Base-by-base conservation (phyloP, 495 filamentous ascomycete genomes). In the Saxophila tyrrhenica region DNA sequence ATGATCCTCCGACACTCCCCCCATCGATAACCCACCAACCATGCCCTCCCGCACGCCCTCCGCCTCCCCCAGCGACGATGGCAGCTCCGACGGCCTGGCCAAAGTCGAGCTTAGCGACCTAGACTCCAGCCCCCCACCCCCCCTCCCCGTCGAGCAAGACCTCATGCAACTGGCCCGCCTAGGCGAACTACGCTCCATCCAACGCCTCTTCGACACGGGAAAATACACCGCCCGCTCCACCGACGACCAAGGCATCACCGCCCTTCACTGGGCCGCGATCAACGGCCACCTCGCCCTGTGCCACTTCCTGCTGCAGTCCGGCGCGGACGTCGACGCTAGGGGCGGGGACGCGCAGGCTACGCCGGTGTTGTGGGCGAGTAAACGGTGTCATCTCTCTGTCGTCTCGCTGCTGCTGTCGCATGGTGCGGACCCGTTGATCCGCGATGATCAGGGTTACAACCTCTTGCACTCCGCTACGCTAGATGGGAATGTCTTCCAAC, bases 231-330 rank as follows among this genome's bases (percentile, higher is more conserved):
- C 86, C 22, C 82, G 76, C 47, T 87, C 92, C 65, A 77, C 74
- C 54, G 94, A 97, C 64, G 88, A 84, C 48, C 87, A 98, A 67
- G 87, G 84, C 61, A 94, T 96, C 62, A 97, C 90, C 41, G 89
- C 92, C 48, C 72, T 98, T 70, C 92, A 98, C 76, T 98, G 92
- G 92, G 92, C 92, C 16, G 88, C 92, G n/a, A 96, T 97, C 69
- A 96, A 97, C 71, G 95, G 95, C 67, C 91, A 94, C 67, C 94
- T 89, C 70, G 85, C 87, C 52, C 84, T 95, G 73, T 95, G 91
- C 78, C 90, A 92, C 68, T 94, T 92, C 66, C 81, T 98, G 15
- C 77, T 98, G 58, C 85, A 95, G 55, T 75, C 77, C 51, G 92
- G 92, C 59, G 92, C 89, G 64, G 83, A 90, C 64, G 85, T 96